Conservation (phyloP, 1,284 basidiomycete genomes). For the Phlebopus sp. region DNA sequence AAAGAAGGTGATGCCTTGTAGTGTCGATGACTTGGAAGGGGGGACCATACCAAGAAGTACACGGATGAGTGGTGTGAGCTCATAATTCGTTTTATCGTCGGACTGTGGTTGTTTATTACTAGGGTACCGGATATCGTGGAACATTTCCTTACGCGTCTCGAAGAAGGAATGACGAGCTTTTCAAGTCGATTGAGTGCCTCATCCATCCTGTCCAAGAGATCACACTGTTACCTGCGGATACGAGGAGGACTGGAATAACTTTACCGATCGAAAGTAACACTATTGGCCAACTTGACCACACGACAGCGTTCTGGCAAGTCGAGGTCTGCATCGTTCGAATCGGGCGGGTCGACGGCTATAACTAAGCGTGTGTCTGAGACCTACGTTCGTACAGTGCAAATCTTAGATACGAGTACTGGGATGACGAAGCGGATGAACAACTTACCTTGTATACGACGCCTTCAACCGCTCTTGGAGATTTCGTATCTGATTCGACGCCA, state of each 20-base stretch:
- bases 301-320: slow-evolving; percentile 83
- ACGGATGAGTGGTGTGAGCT: slow-evolving; percentile 51
- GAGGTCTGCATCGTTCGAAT: slow-evolving; percentile 58
- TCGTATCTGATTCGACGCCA: slow-evolving; percentile 32
- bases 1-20: slow-evolving; percentile 61
- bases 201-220: slow-evolving; percentile 64
- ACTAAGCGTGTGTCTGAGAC: slow-evolving; percentile 76
- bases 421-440: background rate
- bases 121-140: slow-evolving; percentile 14
- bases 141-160: slow-evolving; percentile 20
- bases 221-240: background rate
- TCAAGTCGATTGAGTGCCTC: slow-evolving; percentile 69
- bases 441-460: slow-evolving; percentile 82
- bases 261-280: slow-evolving; percentile 86
- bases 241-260: background rate
- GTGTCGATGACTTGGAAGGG: slow-evolving; percentile 30
- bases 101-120: slow-evolving; percentile 19
- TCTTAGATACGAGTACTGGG: slow-evolving; percentile 4
- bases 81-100: slow-evolving; percentile 41
- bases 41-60: slow-evolving; percentile 64
- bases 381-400: slow-evolving; percentile 34
- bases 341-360: slow-evolving; percentile 67
- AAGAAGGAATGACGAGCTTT: slow-evolving; percentile 38
- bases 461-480: slow-evolving; percentile 47
- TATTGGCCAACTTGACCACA: slow-evolving; percentile 88